Conservation (phyloP, 352 stramenopile genomes). For the Pythium plurisporium region DNA sequence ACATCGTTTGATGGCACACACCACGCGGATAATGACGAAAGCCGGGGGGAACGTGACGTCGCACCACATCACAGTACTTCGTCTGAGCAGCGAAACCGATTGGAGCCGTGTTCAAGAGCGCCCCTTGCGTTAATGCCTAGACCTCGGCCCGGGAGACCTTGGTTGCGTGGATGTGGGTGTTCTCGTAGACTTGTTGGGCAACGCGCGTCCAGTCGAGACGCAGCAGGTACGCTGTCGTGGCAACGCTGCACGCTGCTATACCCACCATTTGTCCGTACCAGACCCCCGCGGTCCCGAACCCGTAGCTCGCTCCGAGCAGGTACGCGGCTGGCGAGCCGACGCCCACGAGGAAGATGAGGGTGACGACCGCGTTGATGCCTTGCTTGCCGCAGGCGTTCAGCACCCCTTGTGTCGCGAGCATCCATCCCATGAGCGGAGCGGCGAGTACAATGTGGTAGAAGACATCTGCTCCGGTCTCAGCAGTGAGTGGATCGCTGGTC, state of each 20-base stretch:
- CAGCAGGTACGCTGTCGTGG: slow-evolving; percentile 35
- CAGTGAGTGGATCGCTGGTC: too few relatives aligned
- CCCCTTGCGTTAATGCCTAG: too few relatives aligned
- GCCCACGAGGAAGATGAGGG: slow-evolving; percentile 47
- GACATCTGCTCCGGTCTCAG: slow-evolving; percentile 21
- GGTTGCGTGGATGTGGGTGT: slow-evolving; percentile 30
- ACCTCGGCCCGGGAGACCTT: background rate
- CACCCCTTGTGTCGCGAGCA: slow-evolving; percentile 35
- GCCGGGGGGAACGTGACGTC: background rate
- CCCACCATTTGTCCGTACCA: slow-evolving; percentile 55
- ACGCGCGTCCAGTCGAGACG: slow-evolving; percentile 49
- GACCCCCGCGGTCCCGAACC: slow-evolving; percentile 40
- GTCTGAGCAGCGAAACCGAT: too few relatives aligned
- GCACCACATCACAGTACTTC: background rate
- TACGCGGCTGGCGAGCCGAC: slow-evolving; percentile 43
- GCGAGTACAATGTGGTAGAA: slow-evolving; percentile 34
- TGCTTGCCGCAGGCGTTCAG: slow-evolving; percentile 50
- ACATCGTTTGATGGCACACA: too few relatives aligned
- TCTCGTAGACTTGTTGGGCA: slow-evolving; percentile 43
- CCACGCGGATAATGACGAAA: too few relatives aligned
- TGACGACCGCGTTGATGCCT: slow-evolving; percentile 44
- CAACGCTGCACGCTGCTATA: slow-evolving; percentile 33
- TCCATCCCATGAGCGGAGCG: slow-evolving; percentile 36
- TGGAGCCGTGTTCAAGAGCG: too few relatives aligned
- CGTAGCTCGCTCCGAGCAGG: slow-evolving; percentile 36